Base-by-base conservation (phyloP, 1,284 basidiomycete genomes). In the Rugiboletus extremiorientalis region DNA sequence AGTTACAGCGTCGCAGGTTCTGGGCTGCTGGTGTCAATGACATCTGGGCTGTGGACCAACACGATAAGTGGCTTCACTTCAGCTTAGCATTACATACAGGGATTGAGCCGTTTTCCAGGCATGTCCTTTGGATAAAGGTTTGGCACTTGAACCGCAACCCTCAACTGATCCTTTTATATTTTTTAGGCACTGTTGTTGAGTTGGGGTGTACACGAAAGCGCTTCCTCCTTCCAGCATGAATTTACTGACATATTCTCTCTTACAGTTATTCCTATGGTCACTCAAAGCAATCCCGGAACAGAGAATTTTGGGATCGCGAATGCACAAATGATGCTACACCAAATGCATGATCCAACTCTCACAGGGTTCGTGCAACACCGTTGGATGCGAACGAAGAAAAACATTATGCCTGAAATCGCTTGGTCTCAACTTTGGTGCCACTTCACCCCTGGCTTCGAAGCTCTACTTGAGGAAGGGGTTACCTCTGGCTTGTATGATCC, bases 301-400 rank as follows among this genome's bases (percentile, higher is more conserved):
- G 67, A 72, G 33, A 71, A 68, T 37, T 65, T 62, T 30, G 53
- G 67, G 0, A 53, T 70, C 14, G 66, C 69, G 23, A 72, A 71
- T 40, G 62, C 54, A 6, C 43, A 43, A 12, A 27, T 20, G 12
- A 43, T 43, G 42, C 20, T 43, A 3, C 11, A 6, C 6, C 42
- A 43, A 43, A 43, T 43, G 27, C 27, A 43, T 10, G 27, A 43
- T 7, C 42, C 27, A 8, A n/a, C 20, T 11, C 20, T 28, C 9
- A 6, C 4, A 43, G 42, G 42, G 5, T 27, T 12, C 9, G 20
- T 43, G 9, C 42, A 28, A 20, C 42, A 43, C 20, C 9, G 2
- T 11, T 42, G 23, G 41, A 43, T 43, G 27, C 4, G 4, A 10
- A 27, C 16, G 2, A 50, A 50, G 31, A 50, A 50, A 11, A 44